Percentiles rank a stretch among this genome's conserved stretches.
These are phyloP conservation scores for Cyclostephanos tholiformis DNA, from an alignment of 108 stramenopile species.

Conservation along the genomic window DNA sequence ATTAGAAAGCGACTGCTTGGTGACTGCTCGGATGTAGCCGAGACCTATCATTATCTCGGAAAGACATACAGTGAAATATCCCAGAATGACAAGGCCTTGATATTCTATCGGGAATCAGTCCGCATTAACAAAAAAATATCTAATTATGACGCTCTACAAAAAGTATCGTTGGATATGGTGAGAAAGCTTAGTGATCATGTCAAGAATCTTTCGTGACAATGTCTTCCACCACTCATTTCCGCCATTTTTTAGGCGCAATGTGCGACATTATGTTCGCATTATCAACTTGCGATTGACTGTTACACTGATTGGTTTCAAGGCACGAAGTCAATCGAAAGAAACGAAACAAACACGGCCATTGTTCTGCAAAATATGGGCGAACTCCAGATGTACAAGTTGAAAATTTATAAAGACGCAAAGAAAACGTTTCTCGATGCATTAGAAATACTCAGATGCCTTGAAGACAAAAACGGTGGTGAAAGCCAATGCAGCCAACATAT, in stretches of 20 bases:
- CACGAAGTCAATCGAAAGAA: constrained; percentile 23
- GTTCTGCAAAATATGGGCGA: constrained; percentile 41
- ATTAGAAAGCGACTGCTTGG: constrained; percentile 31
- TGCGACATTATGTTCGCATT: constrained; percentile 21
- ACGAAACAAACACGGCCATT: constrained; percentile 19
- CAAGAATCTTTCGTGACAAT: not conserved
- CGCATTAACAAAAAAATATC: constrained; percentile 35
- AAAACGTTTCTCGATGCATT: constrained; percentile 46
- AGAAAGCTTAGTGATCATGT: not conserved
- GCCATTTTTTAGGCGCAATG: constrained; percentile 28
- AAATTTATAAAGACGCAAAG: constrained; percentile 38
- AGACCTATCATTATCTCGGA: constrained; percentile 46
- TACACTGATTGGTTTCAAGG: constrained; percentile 39
- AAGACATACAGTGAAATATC: constrained; percentile 27
- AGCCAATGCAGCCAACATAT: not conserved
- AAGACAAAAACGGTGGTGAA: constrained; percentile 6
- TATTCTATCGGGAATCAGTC: constrained; percentile 45
- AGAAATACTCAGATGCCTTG: constrained; percentile 24
- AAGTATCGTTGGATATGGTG: constrained; percentile 44
- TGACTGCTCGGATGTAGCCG: constrained; percentile 36
- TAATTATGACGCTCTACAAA: constrained; percentile 25
- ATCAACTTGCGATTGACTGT: constrained; percentile 40
- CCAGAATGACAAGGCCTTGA: constrained; percentile 42
- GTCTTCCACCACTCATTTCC: not conserved
- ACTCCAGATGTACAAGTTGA: constrained; percentile 34